Evolutionary conservation across 2,329 filamentous ascomycete genomes (phyloP), one percentile per base, ranked within the genome.

Genomic region (Alternaria solani): DNA sequence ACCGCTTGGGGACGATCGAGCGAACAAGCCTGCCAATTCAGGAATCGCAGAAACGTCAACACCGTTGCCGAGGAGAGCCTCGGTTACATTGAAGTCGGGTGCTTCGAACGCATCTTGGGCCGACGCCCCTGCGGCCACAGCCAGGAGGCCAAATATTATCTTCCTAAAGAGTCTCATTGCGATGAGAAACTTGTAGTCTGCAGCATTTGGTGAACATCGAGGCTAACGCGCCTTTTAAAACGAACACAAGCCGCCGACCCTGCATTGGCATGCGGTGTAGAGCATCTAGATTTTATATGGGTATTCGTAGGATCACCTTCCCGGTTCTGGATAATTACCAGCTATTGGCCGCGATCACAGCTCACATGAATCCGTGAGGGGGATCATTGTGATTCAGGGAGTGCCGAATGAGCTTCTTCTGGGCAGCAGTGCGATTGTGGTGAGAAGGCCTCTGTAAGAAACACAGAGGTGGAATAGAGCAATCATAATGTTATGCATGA

Each of bases 121-220:
- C 1, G 2, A 48, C 12, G 7, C 44, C 12, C n/a, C 8, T 1
- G 9, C 18, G 0, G 0, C 8, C 0, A 4, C 44, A n/a, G 28
- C 7, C 8, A 48, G 0, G 12, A 12, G 23, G 2, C 44, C 18
- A 34, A 6, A 34, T 6, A 2, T 12, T 16, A 47, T 34, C 18
- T 7, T 14, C 28, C 2, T 11, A 14, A 47, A 8, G 18, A 23
- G 12, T 34, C 14, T 34, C 44, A 47, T 47, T 3, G n/a, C 14
- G 5, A 5, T 42, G 11, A 12, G 28, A 47, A 23, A 47, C 2
- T 12, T 47, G 4, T 4, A 47, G 18, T 12, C 12, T 16, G 2
- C 2, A 4, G 34, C 5, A 34, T 23, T 20, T 12, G 7, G 28
- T 11, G 11, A 16, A 14, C 7, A 8, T 2, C 44, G 38, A 20